Evolutionary conservation across 2,329 filamentous ascomycete genomes (phyloP).

Genomic region (Onygena corvina): DNA sequence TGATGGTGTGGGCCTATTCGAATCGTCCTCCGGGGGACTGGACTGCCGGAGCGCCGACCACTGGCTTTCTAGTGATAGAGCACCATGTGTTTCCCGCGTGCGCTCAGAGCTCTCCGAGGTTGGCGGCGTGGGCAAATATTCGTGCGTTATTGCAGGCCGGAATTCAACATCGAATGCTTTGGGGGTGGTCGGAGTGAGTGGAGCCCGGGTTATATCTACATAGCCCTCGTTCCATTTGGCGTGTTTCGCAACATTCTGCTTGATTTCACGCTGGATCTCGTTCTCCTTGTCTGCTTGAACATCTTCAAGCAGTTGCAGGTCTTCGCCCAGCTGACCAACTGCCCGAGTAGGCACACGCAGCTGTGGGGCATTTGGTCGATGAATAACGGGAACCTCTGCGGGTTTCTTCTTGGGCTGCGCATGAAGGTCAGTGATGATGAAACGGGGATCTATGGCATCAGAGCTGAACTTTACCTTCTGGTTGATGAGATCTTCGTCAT

Average conservation of each 20-base stretch:
- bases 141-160: conserved; percentile 54
- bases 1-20: conserved; percentile 42
- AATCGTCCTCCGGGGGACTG: conserved; percentile 34
- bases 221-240: conserved; percentile 83
- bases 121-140: conserved; percentile 47
- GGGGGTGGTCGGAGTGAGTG: conserved; percentile 66
- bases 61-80: conserved; percentile 28
- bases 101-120: conserved; percentile 39
- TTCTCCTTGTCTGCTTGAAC: conserved; percentile 70
- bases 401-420: conserved; percentile 61
- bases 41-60: conserved; percentile 26
- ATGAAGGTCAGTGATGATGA: conserved; percentile 13
- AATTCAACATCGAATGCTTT: conserved; percentile 51
- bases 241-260: conserved; percentile 77
- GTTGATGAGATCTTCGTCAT: conserved; percentile 90
- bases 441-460: neutral
- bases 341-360: conserved; percentile 57
- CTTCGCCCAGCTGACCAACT: conserved; percentile 64
- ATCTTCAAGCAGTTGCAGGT: conserved; percentile 65
- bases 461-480: conserved; percentile 56
- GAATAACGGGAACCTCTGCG: conserved; percentile 47
- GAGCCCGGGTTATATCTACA: conserved; percentile 75
- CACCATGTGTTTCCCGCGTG: conserved; percentile 28
- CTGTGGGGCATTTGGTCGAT: conserved; percentile 52
- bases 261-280: conserved; percentile 67